These are phyloP conservation scores for Periconia digitata DNA, from an alignment of 2,329 filamentous ascomycete species.

Conservation along the genomic window DNA sequence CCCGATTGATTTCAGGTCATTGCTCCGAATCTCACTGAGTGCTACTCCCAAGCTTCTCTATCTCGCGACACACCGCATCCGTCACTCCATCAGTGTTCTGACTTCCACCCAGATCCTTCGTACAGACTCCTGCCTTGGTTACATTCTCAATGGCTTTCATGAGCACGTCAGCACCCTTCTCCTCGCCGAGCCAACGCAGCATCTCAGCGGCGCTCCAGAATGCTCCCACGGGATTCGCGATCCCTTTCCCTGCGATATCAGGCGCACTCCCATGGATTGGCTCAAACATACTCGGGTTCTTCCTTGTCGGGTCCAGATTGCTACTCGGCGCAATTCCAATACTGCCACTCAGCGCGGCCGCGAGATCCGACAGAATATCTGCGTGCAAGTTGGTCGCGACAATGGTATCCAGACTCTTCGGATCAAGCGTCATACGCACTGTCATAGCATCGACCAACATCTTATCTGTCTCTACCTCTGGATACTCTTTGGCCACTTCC, in stretches of 20 bases:
- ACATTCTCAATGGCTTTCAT: constrained; percentile 12
- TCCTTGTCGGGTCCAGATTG: constrained; percentile 8
- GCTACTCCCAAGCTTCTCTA: constrained; percentile 60
- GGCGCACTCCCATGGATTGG: constrained; percentile 15
- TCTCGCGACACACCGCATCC: constrained; percentile 3
- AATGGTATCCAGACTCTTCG: constrained; percentile 8
- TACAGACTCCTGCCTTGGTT: not conserved
- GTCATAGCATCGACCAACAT: constrained; percentile 11
- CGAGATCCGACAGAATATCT: constrained; percentile 13
- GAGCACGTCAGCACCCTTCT: constrained; percentile 2
- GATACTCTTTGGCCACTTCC: not conserved
- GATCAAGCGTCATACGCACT: constrained; percentile 3
- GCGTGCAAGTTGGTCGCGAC: constrained; percentile 12
- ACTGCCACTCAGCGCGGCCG: constrained; percentile 7
- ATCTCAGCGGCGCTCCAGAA: constrained; percentile 11
- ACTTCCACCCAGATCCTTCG: constrained; percentile 9
- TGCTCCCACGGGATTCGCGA: constrained; percentile 14
- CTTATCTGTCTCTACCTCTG: constrained; percentile 7
- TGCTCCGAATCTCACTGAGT: constrained; percentile 65
- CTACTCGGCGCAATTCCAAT: constrained; percentile 13
- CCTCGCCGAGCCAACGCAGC: constrained; percentile 7
- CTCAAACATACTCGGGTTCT: constrained; percentile 10
- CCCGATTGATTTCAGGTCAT: constrained; percentile 56
- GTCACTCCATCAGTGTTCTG: constrained; percentile 1
- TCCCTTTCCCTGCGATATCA: constrained; percentile 15